phyloP scores from a whole-genome alignment of 148 eudicot species.

The Vaccinium vitisidaea region DNA sequence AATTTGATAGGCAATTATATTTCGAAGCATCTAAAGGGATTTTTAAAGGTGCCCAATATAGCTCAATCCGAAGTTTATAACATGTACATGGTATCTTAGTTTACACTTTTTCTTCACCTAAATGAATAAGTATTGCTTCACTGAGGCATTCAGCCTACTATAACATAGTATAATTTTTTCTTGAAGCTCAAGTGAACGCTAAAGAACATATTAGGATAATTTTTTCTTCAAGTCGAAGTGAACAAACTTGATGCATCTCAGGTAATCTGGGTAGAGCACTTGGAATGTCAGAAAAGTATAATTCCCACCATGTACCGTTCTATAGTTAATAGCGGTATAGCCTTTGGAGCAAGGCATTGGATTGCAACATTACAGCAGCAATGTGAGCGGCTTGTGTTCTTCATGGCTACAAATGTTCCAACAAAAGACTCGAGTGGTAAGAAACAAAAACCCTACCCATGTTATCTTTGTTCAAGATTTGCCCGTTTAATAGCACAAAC shows the following conservation, averaged over 20 bases:
- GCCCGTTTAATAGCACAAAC: neutral
- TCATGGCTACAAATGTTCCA: conserved; percentile 94
- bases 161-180: neutral
- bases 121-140: neutral
- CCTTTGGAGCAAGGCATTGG: conserved; percentile 92
- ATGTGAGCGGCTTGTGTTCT: conserved; percentile 82
- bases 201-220: neutral
- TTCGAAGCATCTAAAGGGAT: neutral
- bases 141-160: neutral
- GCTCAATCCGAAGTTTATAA: neutral
- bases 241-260: conserved; percentile 22
- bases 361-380: conserved; percentile 82
- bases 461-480: neutral
- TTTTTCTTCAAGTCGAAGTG: neutral
- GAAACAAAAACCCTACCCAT: neutral
- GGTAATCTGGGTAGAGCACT: conserved; percentile 98
- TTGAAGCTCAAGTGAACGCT: neutral
- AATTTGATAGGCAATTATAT: neutral
- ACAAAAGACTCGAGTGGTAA: conserved; percentile 84
- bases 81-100: neutral
- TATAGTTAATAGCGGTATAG: conserved; percentile 77
- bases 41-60: neutral
- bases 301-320: conserved; percentile 70
- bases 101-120: neutral
- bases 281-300: conserved; percentile 69